phyloP scores from a whole-genome alignment of 202 grass and related monocot genomes.

The Panicum hallii region DNA sequence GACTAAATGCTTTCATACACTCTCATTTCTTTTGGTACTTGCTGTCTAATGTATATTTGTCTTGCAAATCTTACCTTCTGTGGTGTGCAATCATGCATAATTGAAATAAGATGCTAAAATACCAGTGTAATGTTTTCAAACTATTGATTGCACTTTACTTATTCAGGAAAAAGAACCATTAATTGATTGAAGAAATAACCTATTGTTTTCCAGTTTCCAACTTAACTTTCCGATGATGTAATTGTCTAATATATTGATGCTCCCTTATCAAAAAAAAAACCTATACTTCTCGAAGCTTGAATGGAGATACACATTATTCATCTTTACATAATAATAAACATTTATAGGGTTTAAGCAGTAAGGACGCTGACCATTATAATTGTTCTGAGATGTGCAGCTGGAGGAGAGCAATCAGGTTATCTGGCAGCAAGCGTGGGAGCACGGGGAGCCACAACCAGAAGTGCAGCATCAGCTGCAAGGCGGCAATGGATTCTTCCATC shows the following conservation, averaged over 20 bases:
- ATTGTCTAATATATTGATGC: too few relatives aligned
- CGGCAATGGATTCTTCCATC: conserved; percentile 81
- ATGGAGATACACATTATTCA: neutral
- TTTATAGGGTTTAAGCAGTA: neutral
- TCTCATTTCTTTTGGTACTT: neutral
- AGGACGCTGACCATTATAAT: conserved; percentile 5
- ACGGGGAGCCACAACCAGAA: conserved; percentile 53
- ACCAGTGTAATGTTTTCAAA: neutral
- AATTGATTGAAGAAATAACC: neutral
- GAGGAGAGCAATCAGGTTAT: conserved; percentile 72
- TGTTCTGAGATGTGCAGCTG: conserved; percentile 58
- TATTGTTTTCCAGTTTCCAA: neutral
- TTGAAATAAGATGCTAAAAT: neutral
- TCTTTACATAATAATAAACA: neutral
- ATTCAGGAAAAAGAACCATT: too few relatives aligned
- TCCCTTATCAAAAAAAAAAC: neutral
- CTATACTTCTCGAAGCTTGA: neutral
- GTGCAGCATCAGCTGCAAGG: conserved; percentile 47
- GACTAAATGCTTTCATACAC: neutral
- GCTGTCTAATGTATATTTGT: neutral
- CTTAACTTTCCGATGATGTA: too few relatives aligned
- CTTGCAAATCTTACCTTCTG: neutral
- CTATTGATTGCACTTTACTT: too few relatives aligned
- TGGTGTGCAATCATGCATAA: neutral
- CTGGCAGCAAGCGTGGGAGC: conserved; percentile 70